Evolutionary conservation across 2,329 filamentous ascomycete genomes (phyloP), one percentile per base, ranked within the genome.

Genomic region (Xylariaceae sp.): DNA sequence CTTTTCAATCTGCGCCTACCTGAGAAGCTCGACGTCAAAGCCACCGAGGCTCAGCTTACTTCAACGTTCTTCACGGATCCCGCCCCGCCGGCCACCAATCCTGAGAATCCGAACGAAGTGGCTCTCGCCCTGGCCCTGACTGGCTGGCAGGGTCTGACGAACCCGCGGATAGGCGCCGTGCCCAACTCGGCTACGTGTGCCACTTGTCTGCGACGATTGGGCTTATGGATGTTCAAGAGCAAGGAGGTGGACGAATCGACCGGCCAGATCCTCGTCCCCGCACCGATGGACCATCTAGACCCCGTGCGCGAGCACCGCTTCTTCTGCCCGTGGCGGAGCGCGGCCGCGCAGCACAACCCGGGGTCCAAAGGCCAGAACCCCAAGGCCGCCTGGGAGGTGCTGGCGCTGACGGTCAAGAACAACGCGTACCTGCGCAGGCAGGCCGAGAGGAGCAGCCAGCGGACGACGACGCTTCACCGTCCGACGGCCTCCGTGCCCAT

Each of bases 181-280:
- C 77, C 80, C 25, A 83, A 86, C 39, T 75, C 90, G 12, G 80
- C 84, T 5, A 79, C 78, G 4, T 98, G 92, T 57, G 73, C 81
- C 38, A 84, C 86, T 14, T 98, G 92, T 55, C 83, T 94, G 51
- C 79, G 92, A 38, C 78, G 89, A 2, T 68, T 96, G 0, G 92
- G 92, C 0, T 68, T 98, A 2, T 98, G 92, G 92, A 82, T 98
- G 67, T 96, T 94, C 57, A 83, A 79, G 51, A 80, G 79, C 56
- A 88, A 80, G 57, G 74, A 76, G 48, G 72, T 82, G 19, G 70
- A 75, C 37, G 62, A 65, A 2, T 58, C 62, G 12, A 68, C 68
- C 0, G 59, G 68, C 22, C 51, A 63, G 22, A 61, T 78, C 8
- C 57, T 80, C 9, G 66, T 72, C 4, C 70, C 72, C 1, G 72